Conservation (phyloP, 257 asterid species). For the Solanum habrochaites region DNA sequence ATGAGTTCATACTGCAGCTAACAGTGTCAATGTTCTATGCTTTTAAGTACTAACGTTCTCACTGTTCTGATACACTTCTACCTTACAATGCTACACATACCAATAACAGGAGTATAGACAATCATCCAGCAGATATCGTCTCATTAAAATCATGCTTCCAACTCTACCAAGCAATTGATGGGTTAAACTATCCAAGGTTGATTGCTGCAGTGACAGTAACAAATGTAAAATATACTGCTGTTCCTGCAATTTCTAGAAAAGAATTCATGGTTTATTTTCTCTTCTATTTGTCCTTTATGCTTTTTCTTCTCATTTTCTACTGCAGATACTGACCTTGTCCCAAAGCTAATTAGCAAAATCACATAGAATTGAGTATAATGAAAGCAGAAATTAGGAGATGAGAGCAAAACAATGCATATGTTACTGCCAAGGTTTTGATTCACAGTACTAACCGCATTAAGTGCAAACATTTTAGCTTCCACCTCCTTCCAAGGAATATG, state of each 20-base stretch:
- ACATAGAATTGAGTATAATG: background rate
- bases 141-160: background rate
- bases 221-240: background rate
- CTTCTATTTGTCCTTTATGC: background rate
- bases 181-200: background rate
- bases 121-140: background rate
- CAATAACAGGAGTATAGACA: background rate
- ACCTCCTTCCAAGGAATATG: constrained; percentile 72
- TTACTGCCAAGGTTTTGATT: background rate
- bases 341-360: background rate
- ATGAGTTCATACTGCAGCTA: background rate
- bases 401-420: background rate
- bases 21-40: background rate
- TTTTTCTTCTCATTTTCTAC: background rate
- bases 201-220: background rate
- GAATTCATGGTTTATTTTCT: background rate
- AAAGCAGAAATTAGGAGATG: background rate
- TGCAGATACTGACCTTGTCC: background rate
- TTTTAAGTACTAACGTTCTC: background rate
- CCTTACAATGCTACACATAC: background rate
- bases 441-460: constrained; percentile 54
- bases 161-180: background rate
- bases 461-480: constrained; percentile 66
- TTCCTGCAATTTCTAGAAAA: background rate
- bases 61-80: background rate